Conservation (phyloP, 1,284 basidiomycete genomes). For the Irpex lacteus region DNA sequence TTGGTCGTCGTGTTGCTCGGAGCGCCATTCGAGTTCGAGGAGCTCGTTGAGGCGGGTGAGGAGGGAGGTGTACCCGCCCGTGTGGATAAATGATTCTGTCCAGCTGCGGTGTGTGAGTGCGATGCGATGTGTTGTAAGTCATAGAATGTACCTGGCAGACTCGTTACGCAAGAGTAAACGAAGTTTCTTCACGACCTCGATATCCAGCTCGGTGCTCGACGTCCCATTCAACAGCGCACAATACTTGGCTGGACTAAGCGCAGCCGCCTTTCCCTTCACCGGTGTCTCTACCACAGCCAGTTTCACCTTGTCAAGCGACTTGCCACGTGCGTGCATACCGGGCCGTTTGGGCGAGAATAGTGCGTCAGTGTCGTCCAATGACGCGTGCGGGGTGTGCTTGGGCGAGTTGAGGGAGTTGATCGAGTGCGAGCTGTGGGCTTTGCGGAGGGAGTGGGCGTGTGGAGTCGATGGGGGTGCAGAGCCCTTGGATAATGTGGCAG, state of each 20-base stretch:
- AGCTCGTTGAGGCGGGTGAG: constrained; percentile 89
- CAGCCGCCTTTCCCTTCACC: constrained; percentile 26
- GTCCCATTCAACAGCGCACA: constrained; percentile 61
- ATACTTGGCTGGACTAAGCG: constrained; percentile 51
- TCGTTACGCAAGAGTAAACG: constrained; percentile 83
- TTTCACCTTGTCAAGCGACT: constrained; percentile 10
- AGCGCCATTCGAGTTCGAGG: constrained; percentile 94
- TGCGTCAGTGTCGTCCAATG: constrained; percentile 32
- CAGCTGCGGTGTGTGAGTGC: constrained; percentile 53
- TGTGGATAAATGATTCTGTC: constrained; percentile 86
- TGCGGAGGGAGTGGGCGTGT: constrained; percentile 41
- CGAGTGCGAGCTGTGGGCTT: constrained; percentile 65
- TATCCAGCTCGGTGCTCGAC: constrained; percentile 67
- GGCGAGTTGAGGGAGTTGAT: constrained; percentile 59
- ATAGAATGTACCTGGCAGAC: constrained; percentile 60
- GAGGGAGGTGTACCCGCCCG: constrained; percentile 85
- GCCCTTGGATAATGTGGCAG: constrained; percentile 59
- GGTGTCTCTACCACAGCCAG: constrained; percentile 37
- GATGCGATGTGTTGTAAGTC: not conserved
- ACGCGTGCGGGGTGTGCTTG: constrained; percentile 30
- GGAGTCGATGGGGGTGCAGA: constrained; percentile 29
- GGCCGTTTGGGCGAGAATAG: constrained; percentile 11
- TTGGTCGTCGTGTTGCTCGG: constrained; percentile 97
- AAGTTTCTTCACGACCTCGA: constrained; percentile 76
- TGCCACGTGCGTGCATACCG: constrained; percentile 25